Conservation (phyloP, 768 basidiomycete species). For the Tulasnella sp. region DNA sequence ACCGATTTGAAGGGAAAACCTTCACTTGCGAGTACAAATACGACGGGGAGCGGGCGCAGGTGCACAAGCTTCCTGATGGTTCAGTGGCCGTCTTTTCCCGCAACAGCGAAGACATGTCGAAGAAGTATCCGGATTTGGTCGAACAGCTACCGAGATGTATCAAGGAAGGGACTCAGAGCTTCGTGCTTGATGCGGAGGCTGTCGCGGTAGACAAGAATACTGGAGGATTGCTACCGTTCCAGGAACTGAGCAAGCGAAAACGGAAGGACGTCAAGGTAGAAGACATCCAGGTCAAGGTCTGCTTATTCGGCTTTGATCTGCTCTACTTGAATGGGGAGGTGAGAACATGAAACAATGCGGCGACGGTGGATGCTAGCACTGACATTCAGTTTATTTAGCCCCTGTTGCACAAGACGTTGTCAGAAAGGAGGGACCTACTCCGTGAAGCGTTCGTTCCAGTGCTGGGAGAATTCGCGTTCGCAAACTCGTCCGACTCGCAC, state of each 20-base stretch:
- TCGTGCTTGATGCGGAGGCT: conserved; percentile 94
- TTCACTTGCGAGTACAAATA: conserved; percentile 99
- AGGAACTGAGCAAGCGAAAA: conserved; percentile 90
- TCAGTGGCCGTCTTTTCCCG: conserved; percentile 88
- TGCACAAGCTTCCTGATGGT: conserved; percentile 80
- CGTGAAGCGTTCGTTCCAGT: conserved; percentile 75
- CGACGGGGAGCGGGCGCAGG: conserved; percentile 96
- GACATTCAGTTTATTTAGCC: conserved; percentile 49
- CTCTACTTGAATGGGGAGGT: conserved; percentile 97
- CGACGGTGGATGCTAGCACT: neutral
- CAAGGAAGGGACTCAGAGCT: conserved; percentile 75
- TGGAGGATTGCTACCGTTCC: conserved; percentile 92
- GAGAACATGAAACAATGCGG: conserved; percentile 31
- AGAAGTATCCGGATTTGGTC: conserved; percentile 97
- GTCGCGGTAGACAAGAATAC: conserved; percentile 88
- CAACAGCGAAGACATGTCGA: conserved; percentile 99
- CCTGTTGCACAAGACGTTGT: conserved; percentile 68
- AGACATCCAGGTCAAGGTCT: conserved; percentile 95
- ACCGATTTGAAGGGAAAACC: conserved; percentile 89
- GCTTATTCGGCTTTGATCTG: conserved; percentile 93
- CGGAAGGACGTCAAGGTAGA: conserved; percentile 97
- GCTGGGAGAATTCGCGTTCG: conserved; percentile 87
- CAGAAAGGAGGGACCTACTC: conserved; percentile 72
- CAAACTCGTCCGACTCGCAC: conserved; percentile 83
- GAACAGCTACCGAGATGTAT: conserved; percentile 91